Evolutionary conservation across 1,284 basidiomycete species (phyloP).

Genomic region (Kalmanozyma brasiliensis): DNA sequence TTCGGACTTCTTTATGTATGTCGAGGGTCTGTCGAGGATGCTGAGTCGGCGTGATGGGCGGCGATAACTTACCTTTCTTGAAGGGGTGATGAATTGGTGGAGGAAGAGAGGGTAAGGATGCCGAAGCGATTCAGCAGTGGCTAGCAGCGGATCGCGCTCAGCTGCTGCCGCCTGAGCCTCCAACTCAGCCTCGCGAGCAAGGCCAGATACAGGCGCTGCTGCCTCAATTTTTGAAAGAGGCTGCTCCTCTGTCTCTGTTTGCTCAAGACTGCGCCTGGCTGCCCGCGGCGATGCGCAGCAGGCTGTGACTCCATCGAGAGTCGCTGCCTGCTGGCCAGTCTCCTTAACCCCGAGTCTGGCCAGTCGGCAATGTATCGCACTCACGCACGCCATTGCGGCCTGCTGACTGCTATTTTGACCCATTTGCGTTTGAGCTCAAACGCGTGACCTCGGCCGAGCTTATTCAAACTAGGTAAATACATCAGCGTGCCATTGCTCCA

Average conservation of each 20-base stretch:
- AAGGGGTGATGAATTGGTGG: conserved; percentile 51
- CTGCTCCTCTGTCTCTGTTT: background rate
- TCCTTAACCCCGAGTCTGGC: conserved; percentile 12
- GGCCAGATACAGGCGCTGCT: conserved; percentile 30
- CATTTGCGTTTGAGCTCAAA: background rate
- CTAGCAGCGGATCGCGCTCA: conserved; percentile 2
- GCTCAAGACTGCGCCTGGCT: conserved; percentile 1
- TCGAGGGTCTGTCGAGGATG: conserved; percentile 9
- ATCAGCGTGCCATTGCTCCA: too few relatives aligned
- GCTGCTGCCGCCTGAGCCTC: conserved; percentile 1
- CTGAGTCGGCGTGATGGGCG: conserved; percentile 14
- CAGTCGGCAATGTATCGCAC: conserved; percentile 6
- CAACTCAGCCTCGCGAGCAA: conserved; percentile 8
- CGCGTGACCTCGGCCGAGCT: conserved; percentile 20
- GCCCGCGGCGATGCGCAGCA: conserved; percentile 7
- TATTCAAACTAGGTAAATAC: background rate
- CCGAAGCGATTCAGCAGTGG: conserved; percentile 23
- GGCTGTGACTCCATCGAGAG: too few relatives aligned
- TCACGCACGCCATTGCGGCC: too few relatives aligned
- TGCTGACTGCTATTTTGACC: background rate
- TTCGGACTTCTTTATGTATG: conserved; percentile 1
- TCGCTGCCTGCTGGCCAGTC: background rate
- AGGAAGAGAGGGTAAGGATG: conserved; percentile 20
- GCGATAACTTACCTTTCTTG: conserved; percentile 55
- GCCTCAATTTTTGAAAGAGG: conserved; percentile 12